Evolutionary conservation across 495 filamentous ascomycete species (phyloP).

Genomic region (Xylaria acuta): DNA sequence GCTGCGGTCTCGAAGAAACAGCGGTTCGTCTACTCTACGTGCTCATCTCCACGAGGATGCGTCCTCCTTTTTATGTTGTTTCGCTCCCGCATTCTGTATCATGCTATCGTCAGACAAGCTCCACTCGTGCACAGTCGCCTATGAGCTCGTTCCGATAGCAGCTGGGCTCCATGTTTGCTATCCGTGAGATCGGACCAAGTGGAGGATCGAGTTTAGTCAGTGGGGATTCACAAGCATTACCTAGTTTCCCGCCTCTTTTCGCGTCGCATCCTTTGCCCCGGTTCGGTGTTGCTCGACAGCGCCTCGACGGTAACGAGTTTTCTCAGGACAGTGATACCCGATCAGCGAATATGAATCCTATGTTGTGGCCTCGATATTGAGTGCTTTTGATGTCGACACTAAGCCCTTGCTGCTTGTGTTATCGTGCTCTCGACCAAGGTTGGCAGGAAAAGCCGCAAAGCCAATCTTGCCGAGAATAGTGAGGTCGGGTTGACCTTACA

Average conservation of each 20-base stretch:
- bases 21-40: too few species aligned
- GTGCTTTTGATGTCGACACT: not conserved
- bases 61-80: conserved; percentile 20
- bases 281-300: not conserved
- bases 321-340: conserved; percentile 2
- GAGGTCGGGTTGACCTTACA: conserved; percentile 15
- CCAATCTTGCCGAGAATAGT: not conserved
- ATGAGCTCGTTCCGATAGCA: conserved; percentile 13
- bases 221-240: conserved; percentile 7
- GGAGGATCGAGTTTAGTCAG: conserved; percentile 20
- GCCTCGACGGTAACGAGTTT: not conserved
- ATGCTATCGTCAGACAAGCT: conserved; percentile 5
- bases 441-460: not conserved
- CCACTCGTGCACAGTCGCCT: conserved; percentile 6
- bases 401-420: not conserved
- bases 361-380: not conserved
- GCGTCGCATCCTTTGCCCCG: not conserved
- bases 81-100: not conserved
- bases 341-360: not conserved
- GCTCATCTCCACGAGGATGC: conserved; percentile 11
- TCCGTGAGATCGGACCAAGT: conserved; percentile 14
- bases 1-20: conserved; percentile 11
- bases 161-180: conserved; percentile 13
- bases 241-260: not conserved
- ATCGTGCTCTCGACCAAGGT: not conserved